Percentiles rank a stretch among this genome's conserved stretches.
These are phyloP conservation scores for Yarrowia phangngaensis DNA, from an alignment of 805 yeast species.

Conservation along the genomic window DNA sequence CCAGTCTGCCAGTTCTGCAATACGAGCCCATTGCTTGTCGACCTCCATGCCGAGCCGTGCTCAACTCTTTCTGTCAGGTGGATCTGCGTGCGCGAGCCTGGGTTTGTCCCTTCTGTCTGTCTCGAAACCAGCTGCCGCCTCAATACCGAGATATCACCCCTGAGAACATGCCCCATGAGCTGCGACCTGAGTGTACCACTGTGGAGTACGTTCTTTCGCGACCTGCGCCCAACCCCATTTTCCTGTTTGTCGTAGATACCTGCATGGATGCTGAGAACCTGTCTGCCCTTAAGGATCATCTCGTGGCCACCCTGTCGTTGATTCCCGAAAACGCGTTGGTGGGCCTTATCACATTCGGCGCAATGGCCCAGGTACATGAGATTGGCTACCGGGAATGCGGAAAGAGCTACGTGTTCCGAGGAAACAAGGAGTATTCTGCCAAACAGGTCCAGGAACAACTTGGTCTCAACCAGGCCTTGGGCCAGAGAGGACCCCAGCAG, in stretches of 20 bases:
- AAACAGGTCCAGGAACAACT: constrained; percentile 56
- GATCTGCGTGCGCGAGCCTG: constrained; percentile 73
- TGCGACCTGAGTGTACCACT: constrained; percentile 62
- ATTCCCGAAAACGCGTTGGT: constrained; percentile 86
- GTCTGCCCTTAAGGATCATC: constrained; percentile 74
- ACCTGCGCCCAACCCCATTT: constrained; percentile 77
- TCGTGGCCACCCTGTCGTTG: constrained; percentile 67
- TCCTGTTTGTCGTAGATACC: constrained; percentile 77
- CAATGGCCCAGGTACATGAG: constrained; percentile 85
- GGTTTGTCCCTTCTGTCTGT: constrained; percentile 79
- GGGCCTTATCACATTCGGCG: constrained; percentile 86
- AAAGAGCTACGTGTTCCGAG: constrained; percentile 77
- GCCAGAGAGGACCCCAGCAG: constrained; percentile 22
- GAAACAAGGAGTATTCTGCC: constrained; percentile 69
- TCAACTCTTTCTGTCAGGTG: constrained; percentile 69
- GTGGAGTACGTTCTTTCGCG: constrained; percentile 83
- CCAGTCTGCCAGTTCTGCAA: constrained; percentile 69
- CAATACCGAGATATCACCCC: constrained; percentile 71
- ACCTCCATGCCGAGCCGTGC: constrained; percentile 72
- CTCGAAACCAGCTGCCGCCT: constrained; percentile 76
- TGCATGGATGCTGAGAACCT: constrained; percentile 85
- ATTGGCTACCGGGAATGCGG: constrained; percentile 61
- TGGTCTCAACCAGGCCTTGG: constrained; percentile 42
- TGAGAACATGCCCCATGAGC: constrained; percentile 76
- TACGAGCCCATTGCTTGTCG: constrained; percentile 86